These are phyloP conservation scores for Setaria italica DNA, from an alignment of 202 grass and related monocot species.

Conservation along the genomic window DNA sequence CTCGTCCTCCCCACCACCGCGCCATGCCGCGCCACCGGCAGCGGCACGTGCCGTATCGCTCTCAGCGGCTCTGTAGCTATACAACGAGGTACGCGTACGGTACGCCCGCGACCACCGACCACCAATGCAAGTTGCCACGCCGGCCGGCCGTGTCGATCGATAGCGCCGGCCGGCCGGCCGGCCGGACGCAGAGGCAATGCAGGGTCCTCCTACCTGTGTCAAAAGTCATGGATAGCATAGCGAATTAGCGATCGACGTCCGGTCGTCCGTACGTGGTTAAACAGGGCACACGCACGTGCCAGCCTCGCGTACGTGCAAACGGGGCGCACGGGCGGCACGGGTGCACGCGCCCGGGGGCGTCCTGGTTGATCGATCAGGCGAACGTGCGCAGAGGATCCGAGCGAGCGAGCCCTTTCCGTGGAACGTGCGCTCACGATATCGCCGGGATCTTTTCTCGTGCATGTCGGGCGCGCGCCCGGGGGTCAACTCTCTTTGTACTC, in stretches of 20 bases:
- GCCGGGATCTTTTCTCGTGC: background rate
- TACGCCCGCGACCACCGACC: background rate
- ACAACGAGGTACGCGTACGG: background rate
- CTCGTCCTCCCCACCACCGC: background rate
- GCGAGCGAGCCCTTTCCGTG: background rate
- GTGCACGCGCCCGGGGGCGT: background rate
- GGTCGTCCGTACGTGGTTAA: no score
- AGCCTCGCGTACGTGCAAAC: background rate
- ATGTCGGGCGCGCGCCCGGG: no score
- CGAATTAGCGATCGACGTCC: no score
- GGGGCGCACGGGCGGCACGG: background rate
- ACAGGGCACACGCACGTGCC: no score
- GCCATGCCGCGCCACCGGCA: slow-evolving; percentile 5
- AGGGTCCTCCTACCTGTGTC: no score
- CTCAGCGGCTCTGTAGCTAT: slow-evolving; percentile 13
- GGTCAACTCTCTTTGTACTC: background rate
- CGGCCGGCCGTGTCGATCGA: background rate
- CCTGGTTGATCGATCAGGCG: background rate
- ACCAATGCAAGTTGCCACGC: background rate
- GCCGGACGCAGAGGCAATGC: background rate
- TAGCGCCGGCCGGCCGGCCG: background rate
- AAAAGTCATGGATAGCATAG: no score
- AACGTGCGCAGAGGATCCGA: background rate
- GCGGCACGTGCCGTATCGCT: slow-evolving; percentile 13
- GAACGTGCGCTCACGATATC: background rate